Evolutionary conservation across 2,329 filamentous ascomycete species (phyloP), one percentile per base, ranked within the genome.

Genomic region (Fusarium sp.): DNA sequence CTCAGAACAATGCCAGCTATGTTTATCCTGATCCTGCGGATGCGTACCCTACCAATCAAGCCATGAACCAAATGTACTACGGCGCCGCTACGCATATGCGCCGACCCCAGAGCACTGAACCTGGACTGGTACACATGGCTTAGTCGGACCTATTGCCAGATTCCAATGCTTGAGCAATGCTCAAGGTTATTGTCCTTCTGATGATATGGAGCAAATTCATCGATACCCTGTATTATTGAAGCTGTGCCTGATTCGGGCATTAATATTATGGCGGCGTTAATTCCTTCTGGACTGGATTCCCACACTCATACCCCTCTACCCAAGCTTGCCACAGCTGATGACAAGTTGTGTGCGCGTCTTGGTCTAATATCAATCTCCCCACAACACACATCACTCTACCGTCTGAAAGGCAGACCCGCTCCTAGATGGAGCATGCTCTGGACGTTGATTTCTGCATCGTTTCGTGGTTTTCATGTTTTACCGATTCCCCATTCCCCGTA

Each of bases 11-110:
- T 46, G 89, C 88, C 53, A 86, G 85, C 69, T 95, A 94, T 71
- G 90, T 93, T 68, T 97, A 97, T 78, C 90, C 92, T 11, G 97
- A 98, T 74, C 92, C 93, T 0, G 63, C 69, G 44, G 94, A 97
- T 74, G 89, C 89, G 30, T 91, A 91, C 67, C 87, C 87, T 38
- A 86, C 88, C 53, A 86, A 87, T 41, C 85, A 82, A 7, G 86
- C 87, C 44, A 86, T 90, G 78, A 87, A 87, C 37, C 89, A 92
- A 75, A 89, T 94, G 83, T 95, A 94, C 80, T 95, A 94, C 73
- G 86, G 87, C 38, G 89, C 89, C 68, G 87, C 89, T 9, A 87
- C 79, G 12, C 79, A 89, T 64, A 90, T 93, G 73, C 89, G 92
- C 61, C 87, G 92, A 64, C 91, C 92, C 7, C 91, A 92, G 73